These are phyloP conservation scores for Ophiocordyceps camponoti-saundersi DNA, from an alignment of 2,329 filamentous ascomycete genomes.

Conservation along the genomic window DNA sequence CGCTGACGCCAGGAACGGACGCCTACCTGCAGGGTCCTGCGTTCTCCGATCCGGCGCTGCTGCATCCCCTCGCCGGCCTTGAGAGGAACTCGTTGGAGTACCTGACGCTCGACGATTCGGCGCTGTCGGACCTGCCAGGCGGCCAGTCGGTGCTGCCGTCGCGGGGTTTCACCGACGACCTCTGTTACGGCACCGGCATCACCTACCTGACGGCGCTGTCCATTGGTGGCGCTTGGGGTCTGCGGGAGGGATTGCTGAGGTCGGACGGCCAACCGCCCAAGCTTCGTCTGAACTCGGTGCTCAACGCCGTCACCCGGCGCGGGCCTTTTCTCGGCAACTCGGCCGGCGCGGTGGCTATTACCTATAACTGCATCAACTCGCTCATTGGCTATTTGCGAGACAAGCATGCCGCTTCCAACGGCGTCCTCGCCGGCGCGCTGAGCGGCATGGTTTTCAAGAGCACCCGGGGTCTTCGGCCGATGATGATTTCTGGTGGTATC, in stretches of 20 bases:
- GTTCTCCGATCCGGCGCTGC: conserved; percentile 69
- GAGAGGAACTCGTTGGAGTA: conserved; percentile 92
- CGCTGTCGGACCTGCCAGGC: conserved; percentile 72
- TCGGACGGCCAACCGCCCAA: conserved; percentile 68
- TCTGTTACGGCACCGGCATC: conserved; percentile 92
- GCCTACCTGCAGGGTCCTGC: conserved; percentile 65
- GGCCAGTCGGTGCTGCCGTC: conserved; percentile 79
- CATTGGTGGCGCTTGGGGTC: conserved; percentile 77
- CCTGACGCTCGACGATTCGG: conserved; percentile 80
- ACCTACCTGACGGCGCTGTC: conserved; percentile 82
- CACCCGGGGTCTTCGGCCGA: conserved; percentile 73
- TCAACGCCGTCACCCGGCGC: conserved; percentile 85
- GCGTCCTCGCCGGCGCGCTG: conserved; percentile 65
- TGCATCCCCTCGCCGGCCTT: conserved; percentile 86
- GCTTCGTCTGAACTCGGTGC: conserved; percentile 79
- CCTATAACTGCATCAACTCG: conserved; percentile 89
- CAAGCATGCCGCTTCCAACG: conserved; percentile 83
- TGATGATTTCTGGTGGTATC: conserved; percentile 86
- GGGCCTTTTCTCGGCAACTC: conserved; percentile 95
- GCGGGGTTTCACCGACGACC: conserved; percentile 91
- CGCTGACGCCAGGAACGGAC: conserved; percentile 1
- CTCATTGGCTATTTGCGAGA: conserved; percentile 62
- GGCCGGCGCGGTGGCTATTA: conserved; percentile 85
- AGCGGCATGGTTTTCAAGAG: conserved; percentile 96
- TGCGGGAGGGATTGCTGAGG: conserved; percentile 74